Conservation (phyloP, 768 basidiomycete genomes). For the Lactifluus volemus region DNA sequence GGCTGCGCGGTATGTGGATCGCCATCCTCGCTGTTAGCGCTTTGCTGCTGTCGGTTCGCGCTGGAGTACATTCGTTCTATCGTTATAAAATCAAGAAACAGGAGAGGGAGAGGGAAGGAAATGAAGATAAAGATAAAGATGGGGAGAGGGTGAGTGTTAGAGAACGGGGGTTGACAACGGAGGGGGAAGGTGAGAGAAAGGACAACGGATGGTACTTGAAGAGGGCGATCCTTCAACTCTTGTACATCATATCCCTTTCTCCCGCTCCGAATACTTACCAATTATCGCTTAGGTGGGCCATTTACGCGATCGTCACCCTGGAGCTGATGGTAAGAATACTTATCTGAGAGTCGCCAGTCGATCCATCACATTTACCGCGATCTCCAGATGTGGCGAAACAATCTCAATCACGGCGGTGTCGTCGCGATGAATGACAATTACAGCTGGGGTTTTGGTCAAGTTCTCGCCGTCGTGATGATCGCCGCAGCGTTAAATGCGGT, state of each 20-base stretch:
- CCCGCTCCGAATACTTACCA: background rate
- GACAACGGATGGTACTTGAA: background rate
- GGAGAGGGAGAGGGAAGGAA: background rate
- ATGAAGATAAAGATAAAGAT: background rate
- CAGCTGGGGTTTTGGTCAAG: constrained; percentile 14
- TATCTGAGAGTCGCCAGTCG: background rate
- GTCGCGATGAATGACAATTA: background rate
- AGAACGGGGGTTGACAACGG: background rate
- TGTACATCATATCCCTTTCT: constrained; percentile 1
- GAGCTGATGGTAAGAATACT: constrained; percentile 8
- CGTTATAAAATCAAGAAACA: background rate
- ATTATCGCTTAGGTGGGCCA: background rate
- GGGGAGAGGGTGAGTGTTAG: background rate
- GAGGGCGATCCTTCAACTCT: background rate
- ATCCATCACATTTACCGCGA: background rate
- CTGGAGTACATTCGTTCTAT: background rate
- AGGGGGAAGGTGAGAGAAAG: background rate
- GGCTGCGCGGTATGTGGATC: constrained; percentile 7
- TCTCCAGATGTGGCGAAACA: constrained; percentile 6
- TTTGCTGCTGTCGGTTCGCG: background rate
- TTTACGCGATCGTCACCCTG: constrained; percentile 9
- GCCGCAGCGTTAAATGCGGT: constrained; percentile 3
- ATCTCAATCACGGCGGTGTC: background rate
- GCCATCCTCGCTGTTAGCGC: background rate
- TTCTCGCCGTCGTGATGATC: constrained; percentile 13